phyloP scores from a whole-genome alignment of 2,329 filamentous ascomycete genomes.

The Helotiales sp. region DNA sequence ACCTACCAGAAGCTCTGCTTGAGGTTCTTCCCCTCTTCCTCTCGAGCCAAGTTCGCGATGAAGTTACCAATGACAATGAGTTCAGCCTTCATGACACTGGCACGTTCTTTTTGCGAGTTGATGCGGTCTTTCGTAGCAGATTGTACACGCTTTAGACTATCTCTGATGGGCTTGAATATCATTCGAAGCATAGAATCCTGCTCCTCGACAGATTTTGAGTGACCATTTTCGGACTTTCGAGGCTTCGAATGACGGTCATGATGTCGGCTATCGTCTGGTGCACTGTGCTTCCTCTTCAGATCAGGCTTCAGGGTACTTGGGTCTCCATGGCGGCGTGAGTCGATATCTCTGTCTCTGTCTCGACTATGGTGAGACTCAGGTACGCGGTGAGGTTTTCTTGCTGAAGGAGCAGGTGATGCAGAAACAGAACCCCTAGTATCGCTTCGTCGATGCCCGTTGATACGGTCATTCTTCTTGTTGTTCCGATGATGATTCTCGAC shows the following conservation, averaged over 20 bases:
- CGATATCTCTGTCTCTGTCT: slow-evolving; percentile 52
- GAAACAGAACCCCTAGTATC: slow-evolving; percentile 65
- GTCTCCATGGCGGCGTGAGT: slow-evolving; percentile 34
- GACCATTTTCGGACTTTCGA: slow-evolving; percentile 57
- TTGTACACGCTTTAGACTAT: slow-evolving; percentile 63
- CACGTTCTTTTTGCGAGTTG: slow-evolving; percentile 64
- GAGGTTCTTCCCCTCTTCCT: slow-evolving; percentile 38
- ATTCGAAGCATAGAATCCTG: slow-evolving; percentile 48
- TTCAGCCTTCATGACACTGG: slow-evolving; percentile 64
- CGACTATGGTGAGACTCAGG: slow-evolving; percentile 50
- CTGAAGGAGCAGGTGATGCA: slow-evolving; percentile 71
- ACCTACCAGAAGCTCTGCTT: slow-evolving; percentile 42
- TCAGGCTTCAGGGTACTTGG: slow-evolving; percentile 46
- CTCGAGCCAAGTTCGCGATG: slow-evolving; percentile 51
- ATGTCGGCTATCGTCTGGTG: slow-evolving; percentile 55
- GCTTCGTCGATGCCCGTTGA: slow-evolving; percentile 62
- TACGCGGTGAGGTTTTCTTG: slow-evolving; percentile 48
- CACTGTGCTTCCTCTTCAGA: slow-evolving; percentile 65
- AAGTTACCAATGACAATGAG: slow-evolving; percentile 67
- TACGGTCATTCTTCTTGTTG: slow-evolving; percentile 74
- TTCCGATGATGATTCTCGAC: slow-evolving; percentile 95
- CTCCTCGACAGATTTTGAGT: slow-evolving; percentile 30
- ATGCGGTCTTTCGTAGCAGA: slow-evolving; percentile 66
- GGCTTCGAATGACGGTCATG: slow-evolving; percentile 56
- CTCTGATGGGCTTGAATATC: slow-evolving; percentile 60